Conservation (phyloP, 1,139 yeast species). For the Saccharomyces pastorianus region DNA sequence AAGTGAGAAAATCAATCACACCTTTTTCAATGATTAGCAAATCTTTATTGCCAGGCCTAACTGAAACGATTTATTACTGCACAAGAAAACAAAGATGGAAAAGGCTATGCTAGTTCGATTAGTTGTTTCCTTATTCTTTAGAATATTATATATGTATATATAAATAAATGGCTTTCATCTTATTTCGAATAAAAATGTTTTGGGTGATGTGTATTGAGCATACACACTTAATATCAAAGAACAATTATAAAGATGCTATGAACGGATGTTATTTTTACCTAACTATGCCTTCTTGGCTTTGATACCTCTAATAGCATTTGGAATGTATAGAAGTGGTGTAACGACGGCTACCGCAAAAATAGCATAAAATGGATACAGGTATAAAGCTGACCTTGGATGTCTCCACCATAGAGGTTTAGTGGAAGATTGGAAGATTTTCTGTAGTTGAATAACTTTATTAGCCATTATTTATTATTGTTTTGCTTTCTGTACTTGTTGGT, state of each 20-base stretch:
- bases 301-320: constrained; percentile 68
- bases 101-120: not conserved
- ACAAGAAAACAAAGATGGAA: not conserved
- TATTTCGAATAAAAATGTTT: not conserved
- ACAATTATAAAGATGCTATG: not conserved
- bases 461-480: constrained; percentile 29
- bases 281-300: constrained; percentile 39
- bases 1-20: not conserved
- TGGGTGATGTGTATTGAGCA: not conserved
- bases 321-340: constrained; percentile 66
- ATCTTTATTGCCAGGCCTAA: not conserved
- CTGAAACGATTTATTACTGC: not conserved
- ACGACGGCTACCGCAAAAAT: constrained; percentile 66
- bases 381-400: constrained; percentile 69
- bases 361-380: constrained; percentile 86
- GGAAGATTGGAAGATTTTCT: constrained; percentile 65
- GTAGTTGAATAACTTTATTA: constrained; percentile 64
- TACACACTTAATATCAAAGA: not conserved
- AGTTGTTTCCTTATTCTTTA: not conserved
- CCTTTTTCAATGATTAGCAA: not conserved
- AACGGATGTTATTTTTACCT: not conserved
- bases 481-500: not conserved
- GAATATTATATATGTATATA: not conserved
- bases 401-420: constrained; percentile 70
- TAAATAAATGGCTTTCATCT: not conserved